Base-by-base conservation (phyloP, 345 rosid genomes). In the Brassica cretica region DNA sequence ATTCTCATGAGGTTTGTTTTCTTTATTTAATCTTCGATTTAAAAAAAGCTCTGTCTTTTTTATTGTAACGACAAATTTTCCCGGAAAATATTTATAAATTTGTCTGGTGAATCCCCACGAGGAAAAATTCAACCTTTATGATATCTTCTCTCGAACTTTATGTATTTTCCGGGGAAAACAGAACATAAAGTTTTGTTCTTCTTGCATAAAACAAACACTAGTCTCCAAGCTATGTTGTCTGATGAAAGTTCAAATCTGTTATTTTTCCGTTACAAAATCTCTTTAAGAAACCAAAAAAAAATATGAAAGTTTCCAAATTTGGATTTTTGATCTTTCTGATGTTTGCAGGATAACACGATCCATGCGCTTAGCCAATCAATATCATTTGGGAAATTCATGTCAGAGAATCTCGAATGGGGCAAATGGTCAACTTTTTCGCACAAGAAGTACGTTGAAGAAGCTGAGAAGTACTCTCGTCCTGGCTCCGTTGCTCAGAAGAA, bases 401-500 rank as follows among this genome's bases (percentile, higher is more conserved):
- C 93, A 8, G 98, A 94, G 78, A 83, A 95, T 61, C 81, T 92
- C 16, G 89, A 93, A 44, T 92, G 98, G 98, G 98, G 92, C 19
- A 92, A 92, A 78, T 91, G 97, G 97, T 91, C 97, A 70, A 77
- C 84, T 4, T 91, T 91, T 76, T 85, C 91, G 37, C 94, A 89
- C 67, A 88, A 87, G 68, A 87, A 88, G 62, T 86, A 89, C 69
- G 90, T 91, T 5, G 97, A 91, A 80, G 97, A 91, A 77, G 97
- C 90, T 8, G 94, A 91, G 87, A 87, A 85, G 29, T 86, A 83
- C 55, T 82, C 97, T 1, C 88, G 88, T 75, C 93, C 94, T 30
- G 97, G 97, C 35, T 89, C 94, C 29, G 97, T 91, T 76, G 97
- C 97, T 3, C 90, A 89, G 76, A 89, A 88, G 85, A 89, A 88